These are phyloP conservation scores for Colletotrichum lindemuthianum DNA, from an alignment of 2,329 filamentous ascomycete species.

Conservation along the genomic window DNA sequence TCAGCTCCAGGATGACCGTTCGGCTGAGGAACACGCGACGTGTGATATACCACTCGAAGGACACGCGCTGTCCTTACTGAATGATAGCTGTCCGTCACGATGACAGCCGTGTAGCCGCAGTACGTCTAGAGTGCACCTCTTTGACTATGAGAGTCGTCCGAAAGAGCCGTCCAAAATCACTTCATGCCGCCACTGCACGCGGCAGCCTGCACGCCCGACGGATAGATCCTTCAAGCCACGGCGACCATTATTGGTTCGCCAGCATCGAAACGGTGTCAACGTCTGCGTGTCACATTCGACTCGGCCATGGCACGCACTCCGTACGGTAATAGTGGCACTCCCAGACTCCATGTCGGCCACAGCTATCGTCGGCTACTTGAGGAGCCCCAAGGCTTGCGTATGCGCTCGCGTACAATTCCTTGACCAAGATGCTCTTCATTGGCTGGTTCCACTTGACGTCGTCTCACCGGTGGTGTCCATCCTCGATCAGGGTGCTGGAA, in stretches of 20 bases:
- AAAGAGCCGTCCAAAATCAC: conserved; percentile 4
- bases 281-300: conserved; percentile 17
- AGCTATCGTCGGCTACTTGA: neutral
- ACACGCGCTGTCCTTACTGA: neutral
- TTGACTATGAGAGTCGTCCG: neutral
- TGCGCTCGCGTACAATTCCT: neutral
- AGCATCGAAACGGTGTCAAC: conserved; percentile 11
- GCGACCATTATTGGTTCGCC: conserved; percentile 8
- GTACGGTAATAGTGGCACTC: neutral
- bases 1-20: too few species aligned
- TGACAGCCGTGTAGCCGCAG: conserved; percentile 22
- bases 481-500: conserved; percentile 6
- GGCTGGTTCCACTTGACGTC: neutral
- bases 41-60: too few species aligned
- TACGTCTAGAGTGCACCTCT: conserved; percentile 4
- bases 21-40: too few species aligned
- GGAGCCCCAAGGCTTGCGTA: neutral
- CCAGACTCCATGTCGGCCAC: conserved; percentile 8
- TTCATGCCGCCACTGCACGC: conserved; percentile 20
- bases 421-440: neutral
- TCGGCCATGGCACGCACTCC: conserved; percentile 20
- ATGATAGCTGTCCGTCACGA: conserved; percentile 17
- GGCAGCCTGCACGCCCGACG: conserved; percentile 21
- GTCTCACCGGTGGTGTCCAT: conserved; percentile 12
- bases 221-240: conserved; percentile 17